Evolutionary conservation across 1,284 basidiomycete species (phyloP), one percentile per base, ranked within the genome.

Genomic region (Tilletia caries): DNA sequence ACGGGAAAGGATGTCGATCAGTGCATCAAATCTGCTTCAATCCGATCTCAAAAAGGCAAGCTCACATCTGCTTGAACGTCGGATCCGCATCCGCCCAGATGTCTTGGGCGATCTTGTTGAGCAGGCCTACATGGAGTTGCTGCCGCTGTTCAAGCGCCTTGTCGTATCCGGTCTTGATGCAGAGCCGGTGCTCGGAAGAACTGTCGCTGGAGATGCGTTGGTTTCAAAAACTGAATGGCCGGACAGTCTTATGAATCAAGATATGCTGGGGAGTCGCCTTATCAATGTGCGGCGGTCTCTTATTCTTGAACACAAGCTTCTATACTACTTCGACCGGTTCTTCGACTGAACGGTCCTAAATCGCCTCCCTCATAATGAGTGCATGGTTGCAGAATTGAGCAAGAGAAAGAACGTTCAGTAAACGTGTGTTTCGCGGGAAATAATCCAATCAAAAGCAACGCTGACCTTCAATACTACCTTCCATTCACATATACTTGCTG

Each of bases 81-180:
- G 29, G 58, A 23, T 62, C 32, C 18, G 34, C 58, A 23, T 83
- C 84, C 34, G 80, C 78, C 23, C 84, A 85, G 32, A 89, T 84
- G 66, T 86, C 84, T 64, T 85, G 83, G 2, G 89, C 88, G 32
- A 87, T 85, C 67, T 83, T 85, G 66, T 68, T 52, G 71, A 95
- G 84, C 44, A 94, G 87, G 3, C 91, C 92, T 76, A 90, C 86
- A 79, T 92, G 93, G 2, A 90, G 86, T n/a, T 91, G 89, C 75
- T 92, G 91, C 79, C 89, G 85, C 75, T 91, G 88, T 84, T 97
- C 94, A 2, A 97, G 86, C 73, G 91, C 89, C 67, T 90, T 89
- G 78, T 96, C 92, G 46, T 96, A 86, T 54, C 90, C 88, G 1
- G 88, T 86, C 67, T 90, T 86, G 66, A 96, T 88, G 78, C 90